phyloP scores from a whole-genome alignment of 2,329 filamentous ascomycete species.

The Claviceps pazoutovae region DNA sequence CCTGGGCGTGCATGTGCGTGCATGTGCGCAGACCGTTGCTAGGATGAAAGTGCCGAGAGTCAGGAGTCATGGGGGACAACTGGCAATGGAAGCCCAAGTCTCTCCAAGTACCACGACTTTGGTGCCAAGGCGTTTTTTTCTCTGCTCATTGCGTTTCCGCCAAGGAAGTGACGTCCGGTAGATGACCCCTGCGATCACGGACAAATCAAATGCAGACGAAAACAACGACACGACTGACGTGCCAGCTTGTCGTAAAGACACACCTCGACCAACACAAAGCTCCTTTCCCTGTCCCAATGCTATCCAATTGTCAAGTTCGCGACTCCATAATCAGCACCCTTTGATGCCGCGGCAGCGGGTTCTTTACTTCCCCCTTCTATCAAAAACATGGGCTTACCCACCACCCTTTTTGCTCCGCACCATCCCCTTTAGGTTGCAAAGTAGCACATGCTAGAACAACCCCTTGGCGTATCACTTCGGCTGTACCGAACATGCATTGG shows the following conservation, averaged over 20 bases:
- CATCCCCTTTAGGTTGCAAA: slow-evolving; percentile 3
- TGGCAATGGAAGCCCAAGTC: slow-evolving; percentile 3
- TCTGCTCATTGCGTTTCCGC: not conserved
- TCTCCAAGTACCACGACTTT: slow-evolving; percentile 5
- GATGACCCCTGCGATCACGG: not conserved
- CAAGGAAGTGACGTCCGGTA: slow-evolving; percentile 4
- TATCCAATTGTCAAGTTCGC: not conserved
- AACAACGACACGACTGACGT: not conserved
- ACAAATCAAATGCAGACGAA: slow-evolving; percentile 1
- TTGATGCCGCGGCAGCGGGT: not conserved
- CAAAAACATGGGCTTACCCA: not conserved
- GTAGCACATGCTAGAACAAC: slow-evolving; percentile 1
- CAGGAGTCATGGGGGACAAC: no score
- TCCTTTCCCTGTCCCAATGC: not conserved
- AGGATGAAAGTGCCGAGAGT: not conserved
- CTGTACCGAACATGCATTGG: slow-evolving; percentile 8
- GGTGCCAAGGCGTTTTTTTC: not conserved
- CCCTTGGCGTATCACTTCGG: slow-evolving; percentile 1
- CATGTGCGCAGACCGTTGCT: not conserved
- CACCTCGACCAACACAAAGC: not conserved
- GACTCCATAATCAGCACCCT: not conserved
- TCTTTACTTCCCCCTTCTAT: not conserved
- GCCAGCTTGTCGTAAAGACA: not conserved
- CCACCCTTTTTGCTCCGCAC: not conserved
- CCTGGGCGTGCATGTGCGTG: not conserved